phyloP scores from a whole-genome alignment of 129 eudicot genomes.

The Centrapalus pauciflorus region DNA sequence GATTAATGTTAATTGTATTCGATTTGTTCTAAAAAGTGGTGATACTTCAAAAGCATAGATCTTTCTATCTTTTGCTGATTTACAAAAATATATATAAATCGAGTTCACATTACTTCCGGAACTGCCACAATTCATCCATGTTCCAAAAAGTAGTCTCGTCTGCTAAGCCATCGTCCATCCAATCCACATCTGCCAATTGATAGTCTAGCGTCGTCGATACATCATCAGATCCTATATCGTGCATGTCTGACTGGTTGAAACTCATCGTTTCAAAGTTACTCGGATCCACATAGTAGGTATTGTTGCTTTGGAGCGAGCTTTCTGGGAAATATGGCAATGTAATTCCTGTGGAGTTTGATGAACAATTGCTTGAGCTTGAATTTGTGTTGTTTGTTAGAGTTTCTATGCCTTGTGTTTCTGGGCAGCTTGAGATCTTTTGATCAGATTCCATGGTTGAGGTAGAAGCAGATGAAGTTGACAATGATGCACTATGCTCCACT shows the following conservation, averaged over 20 bases:
- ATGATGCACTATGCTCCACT: constrained; percentile 48
- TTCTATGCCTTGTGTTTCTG: constrained; percentile 18
- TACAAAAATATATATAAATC: neutral
- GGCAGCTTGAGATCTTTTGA: constrained; percentile 13
- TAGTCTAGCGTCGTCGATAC: constrained; percentile 17
- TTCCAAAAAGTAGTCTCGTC: constrained; percentile 29
- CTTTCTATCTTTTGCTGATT: neutral
- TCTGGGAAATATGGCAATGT: constrained; percentile 14
- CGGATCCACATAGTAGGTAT: constrained; percentile 19
- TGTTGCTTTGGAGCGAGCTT: constrained; percentile 14
- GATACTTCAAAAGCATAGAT: neutral
- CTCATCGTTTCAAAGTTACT: constrained; percentile 8
- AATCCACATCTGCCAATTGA: constrained; percentile 21
- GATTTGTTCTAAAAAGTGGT: neutral
- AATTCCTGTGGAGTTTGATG: constrained; percentile 12
- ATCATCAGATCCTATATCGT: constrained; percentile 20
- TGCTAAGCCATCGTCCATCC: constrained; percentile 17
- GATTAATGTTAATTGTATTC: neutral
- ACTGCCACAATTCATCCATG: constrained; percentile 76
- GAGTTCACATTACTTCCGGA: constrained; percentile 34
- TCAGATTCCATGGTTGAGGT: constrained; percentile 25
- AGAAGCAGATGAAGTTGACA: constrained; percentile 31
- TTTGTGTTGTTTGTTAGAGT: constrained; percentile 10
- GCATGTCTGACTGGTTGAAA: constrained; percentile 18
- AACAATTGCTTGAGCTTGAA: constrained; percentile 25